Conservation (phyloP, 192 early-diverging fungal species). For the Dimargaris cristalligena region DNA sequence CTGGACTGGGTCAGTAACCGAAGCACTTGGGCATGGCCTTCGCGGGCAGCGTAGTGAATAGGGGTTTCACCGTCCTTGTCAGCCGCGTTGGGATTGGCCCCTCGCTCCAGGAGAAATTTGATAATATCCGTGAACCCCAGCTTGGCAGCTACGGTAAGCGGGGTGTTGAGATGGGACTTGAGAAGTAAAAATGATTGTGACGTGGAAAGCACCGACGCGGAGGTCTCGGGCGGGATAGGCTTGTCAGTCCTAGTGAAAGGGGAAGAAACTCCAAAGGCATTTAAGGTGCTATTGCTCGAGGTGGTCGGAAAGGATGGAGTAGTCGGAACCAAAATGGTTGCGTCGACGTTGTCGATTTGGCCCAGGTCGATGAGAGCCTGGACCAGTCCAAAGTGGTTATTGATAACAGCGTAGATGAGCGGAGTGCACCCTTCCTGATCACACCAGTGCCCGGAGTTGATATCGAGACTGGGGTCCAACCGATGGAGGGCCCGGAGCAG, state of each 20-base stretch:
- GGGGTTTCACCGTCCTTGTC: constrained; percentile 59
- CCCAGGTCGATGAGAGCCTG: constrained; percentile 34
- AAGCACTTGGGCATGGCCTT: constrained; percentile 34
- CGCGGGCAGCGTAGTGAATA: constrained; percentile 32
- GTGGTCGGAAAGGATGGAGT: constrained; percentile 16
- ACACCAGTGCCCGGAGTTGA: constrained; percentile 30
- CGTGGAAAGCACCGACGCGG: constrained; percentile 14
- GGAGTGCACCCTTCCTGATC: constrained; percentile 51
- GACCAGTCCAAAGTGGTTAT: constrained; percentile 28
- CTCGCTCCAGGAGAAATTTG: constrained; percentile 29
- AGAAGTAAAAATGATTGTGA: constrained; percentile 11
- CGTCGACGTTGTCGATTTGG: constrained; percentile 31
- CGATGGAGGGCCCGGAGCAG: constrained; percentile 27
- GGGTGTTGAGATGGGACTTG: constrained; percentile 20
- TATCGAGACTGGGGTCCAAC: constrained; percentile 16
- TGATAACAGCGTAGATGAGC: constrained; percentile 39
- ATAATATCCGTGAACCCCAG: constrained; percentile 29
- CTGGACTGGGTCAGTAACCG: constrained; percentile 19
- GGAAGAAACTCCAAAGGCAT: no score
- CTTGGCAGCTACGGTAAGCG: constrained; percentile 33
- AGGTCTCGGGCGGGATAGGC: constrained; percentile 14
- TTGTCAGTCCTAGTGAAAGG: no score
- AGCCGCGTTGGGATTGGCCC: constrained; percentile 36
- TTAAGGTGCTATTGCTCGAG: no score
- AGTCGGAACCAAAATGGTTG: constrained; percentile 16